Conservation (phyloP, 345 rosid species). For the Jatropha curcas region DNA sequence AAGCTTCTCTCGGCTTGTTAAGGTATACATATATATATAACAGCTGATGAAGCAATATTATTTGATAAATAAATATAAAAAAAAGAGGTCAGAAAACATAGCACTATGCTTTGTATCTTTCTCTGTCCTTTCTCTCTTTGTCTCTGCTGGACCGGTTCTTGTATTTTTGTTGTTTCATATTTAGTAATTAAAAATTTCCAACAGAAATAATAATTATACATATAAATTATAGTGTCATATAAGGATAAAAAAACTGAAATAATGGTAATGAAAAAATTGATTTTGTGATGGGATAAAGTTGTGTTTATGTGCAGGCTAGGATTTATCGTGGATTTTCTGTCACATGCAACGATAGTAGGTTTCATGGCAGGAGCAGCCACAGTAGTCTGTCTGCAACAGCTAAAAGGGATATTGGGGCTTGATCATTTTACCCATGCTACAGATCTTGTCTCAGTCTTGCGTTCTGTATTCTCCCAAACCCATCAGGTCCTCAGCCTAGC, state of each 20-base stretch:
- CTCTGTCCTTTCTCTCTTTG: background rate
- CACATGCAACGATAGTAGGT: constrained; percentile 97
- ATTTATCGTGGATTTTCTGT: constrained; percentile 87
- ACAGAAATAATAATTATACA: too few species aligned
- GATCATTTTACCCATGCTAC: constrained; percentile 76
- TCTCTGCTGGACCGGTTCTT: background rate
- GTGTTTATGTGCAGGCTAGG: constrained; percentile 63
- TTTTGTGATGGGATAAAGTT: too few species aligned
- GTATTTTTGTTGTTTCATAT: background rate
- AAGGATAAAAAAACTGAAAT: too few species aligned
- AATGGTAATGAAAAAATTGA: too few species aligned
- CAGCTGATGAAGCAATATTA: too few species aligned
- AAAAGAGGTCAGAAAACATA: background rate
- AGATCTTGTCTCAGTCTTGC: constrained; percentile 77
- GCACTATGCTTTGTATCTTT: background rate
- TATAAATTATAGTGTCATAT: too few species aligned
- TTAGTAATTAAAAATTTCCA: too few species aligned
- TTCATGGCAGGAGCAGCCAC: constrained; percentile 99
- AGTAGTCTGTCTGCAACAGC: constrained; percentile 89
- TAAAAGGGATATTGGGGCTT: constrained; percentile 84
- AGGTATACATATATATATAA: too few species aligned
- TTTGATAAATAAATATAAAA: too few species aligned
- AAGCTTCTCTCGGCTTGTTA: constrained; percentile 84
- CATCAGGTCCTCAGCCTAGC: constrained; percentile 55
- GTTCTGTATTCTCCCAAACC: constrained; percentile 71